Evolutionary conservation across 2,329 filamentous ascomycete species (phyloP).

Genomic region (Clarireedia paspali): DNA sequence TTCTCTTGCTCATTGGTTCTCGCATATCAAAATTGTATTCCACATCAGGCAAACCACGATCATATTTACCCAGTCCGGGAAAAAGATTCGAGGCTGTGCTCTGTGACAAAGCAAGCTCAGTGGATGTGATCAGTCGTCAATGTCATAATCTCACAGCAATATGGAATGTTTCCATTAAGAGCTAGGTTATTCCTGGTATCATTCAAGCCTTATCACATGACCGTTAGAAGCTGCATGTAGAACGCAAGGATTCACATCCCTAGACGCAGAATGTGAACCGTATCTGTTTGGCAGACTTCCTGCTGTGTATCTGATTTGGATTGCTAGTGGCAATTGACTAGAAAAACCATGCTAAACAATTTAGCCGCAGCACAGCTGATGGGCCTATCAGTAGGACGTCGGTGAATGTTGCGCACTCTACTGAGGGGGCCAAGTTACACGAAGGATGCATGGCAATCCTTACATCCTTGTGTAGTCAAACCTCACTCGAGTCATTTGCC

Average conservation of each 20-base stretch:
- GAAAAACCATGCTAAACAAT: background rate
- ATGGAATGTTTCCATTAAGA: too few relatives aligned
- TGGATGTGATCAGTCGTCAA: background rate
- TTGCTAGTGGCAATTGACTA: background rate
- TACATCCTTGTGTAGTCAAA: background rate
- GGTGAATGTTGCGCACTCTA: conserved; percentile 1
- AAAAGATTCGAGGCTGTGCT: background rate
- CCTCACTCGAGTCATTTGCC: background rate
- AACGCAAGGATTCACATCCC: conserved; percentile 10
- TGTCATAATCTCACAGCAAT: too few relatives aligned
- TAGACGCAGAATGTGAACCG: background rate
- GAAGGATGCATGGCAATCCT: conserved; percentile 1
- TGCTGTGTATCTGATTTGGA: background rate
- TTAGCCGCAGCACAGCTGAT: conserved; percentile 3
- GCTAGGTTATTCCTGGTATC: background rate
- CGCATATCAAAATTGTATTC: background rate
- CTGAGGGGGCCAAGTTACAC: conserved; percentile 3
- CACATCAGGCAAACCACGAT: background rate
- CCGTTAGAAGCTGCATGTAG: conserved; percentile 9
- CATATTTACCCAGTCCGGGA: background rate
- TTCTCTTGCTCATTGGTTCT: background rate
- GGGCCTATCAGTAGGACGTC: background rate
- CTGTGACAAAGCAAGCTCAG: background rate
- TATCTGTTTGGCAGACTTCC: background rate
- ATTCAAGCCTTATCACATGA: conserved; percentile 13